Evolutionary conservation across 257 asterid species (phyloP).

Genomic region (Solanum appendiculatum): DNA sequence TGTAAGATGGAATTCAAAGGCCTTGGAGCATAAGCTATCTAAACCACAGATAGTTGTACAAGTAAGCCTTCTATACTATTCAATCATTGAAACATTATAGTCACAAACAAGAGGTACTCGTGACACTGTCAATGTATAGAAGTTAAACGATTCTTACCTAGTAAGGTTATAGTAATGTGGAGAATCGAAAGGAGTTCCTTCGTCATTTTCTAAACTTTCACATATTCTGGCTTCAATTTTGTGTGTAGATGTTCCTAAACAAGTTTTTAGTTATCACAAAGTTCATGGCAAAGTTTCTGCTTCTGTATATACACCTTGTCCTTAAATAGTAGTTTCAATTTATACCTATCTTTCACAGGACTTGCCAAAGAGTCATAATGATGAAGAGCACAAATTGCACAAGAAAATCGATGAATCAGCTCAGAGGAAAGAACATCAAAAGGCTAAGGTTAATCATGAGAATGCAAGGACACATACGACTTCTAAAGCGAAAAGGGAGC

Average conservation of each 20-base stretch:
- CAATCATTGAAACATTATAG: background rate
- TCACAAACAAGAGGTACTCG: background rate
- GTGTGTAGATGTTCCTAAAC: background rate
- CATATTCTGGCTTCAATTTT: background rate
- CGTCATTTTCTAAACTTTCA: background rate
- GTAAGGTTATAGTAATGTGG: background rate
- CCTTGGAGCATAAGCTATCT: slow-evolving; percentile 44
- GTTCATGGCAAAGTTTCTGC: background rate
- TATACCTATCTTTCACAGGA: slow-evolving; percentile 14
- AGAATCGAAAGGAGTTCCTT: background rate
- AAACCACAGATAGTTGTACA: slow-evolving; percentile 20
- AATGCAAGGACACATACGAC: background rate
- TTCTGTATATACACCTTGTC: background rate
- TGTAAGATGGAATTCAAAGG: slow-evolving; percentile 49
- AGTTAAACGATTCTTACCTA: background rate
- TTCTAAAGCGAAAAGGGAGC: background rate
- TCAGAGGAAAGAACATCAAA: slow-evolving; percentile 5
- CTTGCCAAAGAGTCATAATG: background rate
- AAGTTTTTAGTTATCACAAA: background rate
- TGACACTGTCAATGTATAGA: background rate
- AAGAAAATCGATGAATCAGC: slow-evolving; percentile 1
- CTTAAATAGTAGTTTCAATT: background rate
- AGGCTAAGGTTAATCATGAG: background rate
- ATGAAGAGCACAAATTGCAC: background rate
- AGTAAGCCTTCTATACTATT: slow-evolving; percentile 16